A percentile compares a stretch with the other conserved stretches of the same genome.
Conservation (phyloP, 2,329 filamentous ascomycete species). For the Phoma sp. region DNA sequence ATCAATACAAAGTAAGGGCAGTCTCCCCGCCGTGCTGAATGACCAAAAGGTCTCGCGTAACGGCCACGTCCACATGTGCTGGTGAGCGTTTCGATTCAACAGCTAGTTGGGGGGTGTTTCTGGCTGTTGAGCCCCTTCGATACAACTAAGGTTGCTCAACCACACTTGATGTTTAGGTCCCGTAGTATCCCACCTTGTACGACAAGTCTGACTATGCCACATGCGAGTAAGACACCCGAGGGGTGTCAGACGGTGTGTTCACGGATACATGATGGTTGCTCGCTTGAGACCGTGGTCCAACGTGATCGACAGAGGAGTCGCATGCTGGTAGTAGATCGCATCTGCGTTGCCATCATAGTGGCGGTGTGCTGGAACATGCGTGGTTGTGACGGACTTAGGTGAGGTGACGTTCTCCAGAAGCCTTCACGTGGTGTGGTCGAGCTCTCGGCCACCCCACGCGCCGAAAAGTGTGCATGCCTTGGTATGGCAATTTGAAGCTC, state of each 20-base stretch:
- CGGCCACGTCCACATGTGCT: constrained; percentile 1
- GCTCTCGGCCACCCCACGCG: constrained; percentile 4
- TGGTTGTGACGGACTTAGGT: neutral
- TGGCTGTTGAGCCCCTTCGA: constrained; percentile 1
- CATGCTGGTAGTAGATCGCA: constrained; percentile 12
- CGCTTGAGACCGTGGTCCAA: constrained; percentile 3
- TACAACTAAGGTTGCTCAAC: constrained; percentile 77
- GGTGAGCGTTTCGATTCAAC: constrained; percentile 1
- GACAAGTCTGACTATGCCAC: constrained; percentile 84
- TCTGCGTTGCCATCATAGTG: constrained; percentile 4
- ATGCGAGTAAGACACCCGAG: constrained; percentile 61
- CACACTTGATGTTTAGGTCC: constrained; percentile 70
- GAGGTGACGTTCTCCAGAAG: constrained; percentile 9
- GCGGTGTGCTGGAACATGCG: neutral
- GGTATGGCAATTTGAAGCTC: constrained; percentile 7
- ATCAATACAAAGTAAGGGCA: neutral
- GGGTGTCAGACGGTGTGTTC: neutral
- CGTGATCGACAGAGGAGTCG: constrained; percentile 6
- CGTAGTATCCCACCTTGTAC: constrained; percentile 7
- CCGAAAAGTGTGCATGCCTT: neutral
- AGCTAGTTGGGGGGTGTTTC: constrained; percentile 10
- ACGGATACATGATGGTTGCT: neutral
- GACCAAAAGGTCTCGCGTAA: neutral
- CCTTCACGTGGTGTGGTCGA: constrained; percentile 10
- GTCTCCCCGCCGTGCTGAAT: neutral